phyloP scores from a whole-genome alignment of 1,284 basidiomycete species.

The Heterobasidion parviporum region DNA sequence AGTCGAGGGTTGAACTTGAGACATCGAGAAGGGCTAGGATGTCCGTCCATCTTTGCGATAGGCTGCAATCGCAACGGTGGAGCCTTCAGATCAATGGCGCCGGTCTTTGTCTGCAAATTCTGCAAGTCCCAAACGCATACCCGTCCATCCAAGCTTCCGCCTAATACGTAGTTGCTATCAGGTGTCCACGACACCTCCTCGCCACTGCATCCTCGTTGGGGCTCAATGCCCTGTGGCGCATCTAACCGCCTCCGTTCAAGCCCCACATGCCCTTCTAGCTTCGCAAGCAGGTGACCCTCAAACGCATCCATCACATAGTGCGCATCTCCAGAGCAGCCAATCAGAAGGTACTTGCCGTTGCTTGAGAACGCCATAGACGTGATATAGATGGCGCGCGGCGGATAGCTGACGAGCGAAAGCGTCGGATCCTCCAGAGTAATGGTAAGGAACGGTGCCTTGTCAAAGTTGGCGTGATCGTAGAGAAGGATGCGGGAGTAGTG shows the following conservation, averaged over 20 bases:
- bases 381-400: constrained; percentile 84
- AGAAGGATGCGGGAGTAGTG: constrained; percentile 78
- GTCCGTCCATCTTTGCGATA: constrained; percentile 56
- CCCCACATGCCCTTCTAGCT: constrained; percentile 77
- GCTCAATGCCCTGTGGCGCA: constrained; percentile 53
- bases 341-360: constrained; percentile 84
- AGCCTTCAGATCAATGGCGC: constrained; percentile 43
- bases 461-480: constrained; percentile 85
- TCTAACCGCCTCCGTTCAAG: constrained; percentile 60
- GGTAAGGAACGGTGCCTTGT: constrained; percentile 85
- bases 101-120: constrained; percentile 40
- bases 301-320: constrained; percentile 93
- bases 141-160: constrained; percentile 78
- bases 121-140: constrained; percentile 78
- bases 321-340: constrained; percentile 87
- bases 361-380: constrained; percentile 89
- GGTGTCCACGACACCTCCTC: constrained; percentile 92
- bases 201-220: constrained; percentile 71
- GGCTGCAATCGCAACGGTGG: constrained; percentile 49
- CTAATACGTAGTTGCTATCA: constrained; percentile 81
- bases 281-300: constrained; percentile 73
- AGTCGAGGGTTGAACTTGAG: constrained; percentile 83
- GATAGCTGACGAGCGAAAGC: constrained; percentile 63
- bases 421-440: constrained; percentile 79
- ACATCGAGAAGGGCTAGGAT: constrained; percentile 76